Percentiles rank a stretch among this genome's conserved stretches.
phyloP scores from a whole-genome alignment of 2,329 filamentous ascomycete genomes.

The Phialophora expanda region DNA sequence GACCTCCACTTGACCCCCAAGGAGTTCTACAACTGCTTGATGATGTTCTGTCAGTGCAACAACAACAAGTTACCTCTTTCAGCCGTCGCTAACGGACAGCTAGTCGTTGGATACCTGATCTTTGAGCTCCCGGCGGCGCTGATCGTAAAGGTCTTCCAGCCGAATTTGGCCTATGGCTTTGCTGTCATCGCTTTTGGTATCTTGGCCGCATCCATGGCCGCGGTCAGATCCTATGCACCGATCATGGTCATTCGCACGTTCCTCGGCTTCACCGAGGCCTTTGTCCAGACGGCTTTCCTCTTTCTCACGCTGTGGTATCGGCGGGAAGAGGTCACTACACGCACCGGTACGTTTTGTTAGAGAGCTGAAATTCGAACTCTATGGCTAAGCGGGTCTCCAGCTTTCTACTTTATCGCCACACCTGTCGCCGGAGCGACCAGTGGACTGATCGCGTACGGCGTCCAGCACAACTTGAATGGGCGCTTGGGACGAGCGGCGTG shows the following conservation, averaged over 20 bases:
- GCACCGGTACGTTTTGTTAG: conserved; percentile 6
- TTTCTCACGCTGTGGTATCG: conserved; percentile 19
- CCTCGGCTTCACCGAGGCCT: conserved; percentile 21
- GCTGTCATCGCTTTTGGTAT: conserved; percentile 21
- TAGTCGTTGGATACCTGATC: conserved; percentile 24
- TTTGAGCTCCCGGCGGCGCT: conserved; percentile 23
- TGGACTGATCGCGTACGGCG: conserved; percentile 67
- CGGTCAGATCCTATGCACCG: conserved; percentile 16
- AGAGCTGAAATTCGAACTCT: not conserved
- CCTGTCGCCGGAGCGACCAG: conserved; percentile 71
- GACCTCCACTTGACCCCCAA: conserved; percentile 14
- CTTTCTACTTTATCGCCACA: conserved; percentile 1
- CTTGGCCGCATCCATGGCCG: conserved; percentile 15
- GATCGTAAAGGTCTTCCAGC: conserved; percentile 13
- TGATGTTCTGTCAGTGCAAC: conserved; percentile 24
- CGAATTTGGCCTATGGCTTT: conserved; percentile 14
- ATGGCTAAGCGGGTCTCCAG: not conserved
- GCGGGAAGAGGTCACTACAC: conserved; percentile 13
- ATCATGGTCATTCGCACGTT: conserved; percentile 19
- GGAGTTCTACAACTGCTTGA: conserved; percentile 26
- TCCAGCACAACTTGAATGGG: conserved; percentile 66
- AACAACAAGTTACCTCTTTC: not conserved
- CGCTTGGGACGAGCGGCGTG: conserved; percentile 61
- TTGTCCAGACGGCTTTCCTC: conserved; percentile 17
- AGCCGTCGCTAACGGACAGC: not conserved